Conservation (phyloP, 129 eudicot species). For the Gnaphalium uliginosum region DNA sequence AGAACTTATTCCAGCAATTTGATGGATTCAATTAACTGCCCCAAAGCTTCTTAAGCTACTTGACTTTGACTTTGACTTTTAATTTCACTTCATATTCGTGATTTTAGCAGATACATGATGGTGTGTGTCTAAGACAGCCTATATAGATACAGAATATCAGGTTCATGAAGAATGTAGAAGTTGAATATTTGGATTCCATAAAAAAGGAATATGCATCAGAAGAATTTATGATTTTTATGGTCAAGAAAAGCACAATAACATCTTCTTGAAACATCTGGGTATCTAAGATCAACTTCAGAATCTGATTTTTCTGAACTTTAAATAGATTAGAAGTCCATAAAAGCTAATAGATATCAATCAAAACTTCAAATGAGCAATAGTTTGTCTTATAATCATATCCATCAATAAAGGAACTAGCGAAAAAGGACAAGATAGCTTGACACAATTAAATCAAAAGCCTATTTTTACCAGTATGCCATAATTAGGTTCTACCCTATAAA, state of each 20-base stretch:
- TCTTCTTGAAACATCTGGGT: slow-evolving; percentile 4
- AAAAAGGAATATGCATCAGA: neutral
- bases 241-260: neutral
- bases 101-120: slow-evolving; percentile 19
- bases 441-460: slow-evolving; percentile 14
- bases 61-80: slow-evolving; percentile 14
- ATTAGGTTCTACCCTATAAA: neutral
- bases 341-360: slow-evolving; percentile 15
- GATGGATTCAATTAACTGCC: slow-evolving; percentile 13
- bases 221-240: too few species aligned
- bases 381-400: slow-evolving; percentile 2
- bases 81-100: slow-evolving; percentile 4
- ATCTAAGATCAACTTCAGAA: neutral
- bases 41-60: neutral
- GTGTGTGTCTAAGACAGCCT: slow-evolving; percentile 18
- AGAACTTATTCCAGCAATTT: slow-evolving; percentile 24
- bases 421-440: neutral
- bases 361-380: neutral
- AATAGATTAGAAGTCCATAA: neutral
- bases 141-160: neutral
- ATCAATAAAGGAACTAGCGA: slow-evolving; percentile 10
- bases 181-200: too few species aligned
- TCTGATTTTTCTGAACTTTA: neutral
- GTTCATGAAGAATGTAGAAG: neutral
- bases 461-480: neutral